Evolutionary conservation across 2,329 filamentous ascomycete species (phyloP).

Genomic region (Aaosphaeria arxii): DNA sequence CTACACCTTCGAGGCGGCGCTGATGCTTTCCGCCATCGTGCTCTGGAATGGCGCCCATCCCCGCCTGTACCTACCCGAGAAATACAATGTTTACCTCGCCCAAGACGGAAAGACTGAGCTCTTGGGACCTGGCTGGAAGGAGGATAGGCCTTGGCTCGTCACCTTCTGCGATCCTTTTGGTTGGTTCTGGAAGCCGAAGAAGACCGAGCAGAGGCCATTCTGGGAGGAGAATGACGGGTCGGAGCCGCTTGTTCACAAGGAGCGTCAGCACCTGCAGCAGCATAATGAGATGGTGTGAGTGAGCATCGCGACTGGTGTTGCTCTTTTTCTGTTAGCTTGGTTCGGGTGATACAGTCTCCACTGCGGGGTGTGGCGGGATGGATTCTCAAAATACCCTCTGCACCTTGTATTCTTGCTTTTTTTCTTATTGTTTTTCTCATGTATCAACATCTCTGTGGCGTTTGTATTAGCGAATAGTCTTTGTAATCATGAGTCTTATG

Average conservation of each 20-base stretch:
- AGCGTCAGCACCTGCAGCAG: neutral
- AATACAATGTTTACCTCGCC: slow-evolving; percentile 49
- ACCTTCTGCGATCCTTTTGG: slow-evolving; percentile 21
- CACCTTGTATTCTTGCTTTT: no score
- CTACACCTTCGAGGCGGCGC: slow-evolving; percentile 49
- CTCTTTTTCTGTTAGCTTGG: no score
- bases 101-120: slow-evolving; percentile 15
- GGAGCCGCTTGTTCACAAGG: neutral
- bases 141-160: slow-evolving; percentile 20
- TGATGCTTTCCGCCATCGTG: slow-evolving; percentile 50
- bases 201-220: slow-evolving; percentile 10
- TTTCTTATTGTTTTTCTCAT: no score
- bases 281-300: no score
- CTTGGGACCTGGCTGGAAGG: slow-evolving; percentile 20
- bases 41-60: slow-evolving; percentile 51
- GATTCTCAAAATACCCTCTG: no score
- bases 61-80: slow-evolving; percentile 45
- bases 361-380: no score
- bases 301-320: no score
- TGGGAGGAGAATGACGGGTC: slow-evolving; percentile 18
- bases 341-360: no score
- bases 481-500: no score
- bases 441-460: no score
- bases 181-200: slow-evolving; percentile 1
- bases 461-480: no score